These are phyloP conservation scores for Candolleomyces aberdarensis DNA, from an alignment of 768 basidiomycete species.

Conservation along the genomic window DNA sequence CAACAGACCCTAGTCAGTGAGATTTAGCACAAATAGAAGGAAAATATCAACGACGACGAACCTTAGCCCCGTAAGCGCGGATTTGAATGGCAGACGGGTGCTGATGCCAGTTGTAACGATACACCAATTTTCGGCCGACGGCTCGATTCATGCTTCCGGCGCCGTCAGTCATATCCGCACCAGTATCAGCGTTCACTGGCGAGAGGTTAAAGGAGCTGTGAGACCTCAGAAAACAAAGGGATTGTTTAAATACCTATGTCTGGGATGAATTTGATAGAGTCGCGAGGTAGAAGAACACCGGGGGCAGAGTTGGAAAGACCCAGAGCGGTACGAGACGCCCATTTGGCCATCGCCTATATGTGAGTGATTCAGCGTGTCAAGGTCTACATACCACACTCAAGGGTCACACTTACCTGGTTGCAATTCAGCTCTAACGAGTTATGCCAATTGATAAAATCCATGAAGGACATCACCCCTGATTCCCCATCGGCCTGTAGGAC, in stretches of 20 bases:
- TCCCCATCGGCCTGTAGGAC: too few species aligned
- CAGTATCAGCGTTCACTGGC: constrained; percentile 12
- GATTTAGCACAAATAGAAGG: not conserved
- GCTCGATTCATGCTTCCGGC: constrained; percentile 44
- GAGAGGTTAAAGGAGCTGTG: not conserved
- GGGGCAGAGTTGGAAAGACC: constrained; percentile 65
- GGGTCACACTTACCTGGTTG: constrained; percentile 39
- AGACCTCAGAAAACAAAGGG: not conserved
- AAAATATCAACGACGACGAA: constrained; percentile 10
- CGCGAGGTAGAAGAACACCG: constrained; percentile 37
- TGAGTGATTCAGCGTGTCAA: too few species aligned
- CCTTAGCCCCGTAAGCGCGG: constrained; percentile 49
- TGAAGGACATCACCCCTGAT: constrained; percentile 27
- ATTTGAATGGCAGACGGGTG: constrained; percentile 50
- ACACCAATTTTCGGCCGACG: constrained; percentile 30
- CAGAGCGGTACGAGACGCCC: constrained; percentile 58
- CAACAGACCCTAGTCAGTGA: constrained; percentile 33
- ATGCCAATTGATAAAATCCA: constrained; percentile 52
- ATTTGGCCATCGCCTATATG: constrained; percentile 57
- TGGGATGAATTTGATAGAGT: constrained; percentile 31
- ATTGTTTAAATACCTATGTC: constrained; percentile 44
- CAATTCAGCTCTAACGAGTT: constrained; percentile 48
- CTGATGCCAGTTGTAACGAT: constrained; percentile 31
- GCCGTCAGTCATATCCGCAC: constrained; percentile 55
- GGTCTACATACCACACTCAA: too few species aligned